Base-by-base conservation (phyloP, 2,329 filamentous ascomycete species). In the Aspergillus sp. region DNA sequence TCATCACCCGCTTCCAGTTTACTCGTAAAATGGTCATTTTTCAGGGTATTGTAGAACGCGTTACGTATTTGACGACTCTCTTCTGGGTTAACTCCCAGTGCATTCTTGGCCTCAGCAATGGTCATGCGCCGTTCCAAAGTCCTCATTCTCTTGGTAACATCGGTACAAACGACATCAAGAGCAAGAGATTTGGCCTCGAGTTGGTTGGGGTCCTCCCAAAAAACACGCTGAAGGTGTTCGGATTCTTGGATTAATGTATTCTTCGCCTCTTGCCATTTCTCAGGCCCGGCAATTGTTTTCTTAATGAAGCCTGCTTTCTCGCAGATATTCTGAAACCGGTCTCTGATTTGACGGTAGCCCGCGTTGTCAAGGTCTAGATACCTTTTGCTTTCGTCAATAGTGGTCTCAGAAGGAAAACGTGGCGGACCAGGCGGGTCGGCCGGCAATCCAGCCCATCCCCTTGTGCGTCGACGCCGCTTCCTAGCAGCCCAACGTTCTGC, bases 331-430 rank as follows among this genome's bases (percentile, higher is more conserved):
- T 88, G 83, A 63, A 92, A 95, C 27, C 83, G 82, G 49, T 86
- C 80, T 30, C 90, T 83, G 15, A 91, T 73, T 58, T 84, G 75
- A 33, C 80, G 81, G 70, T 95, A 95, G 42, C 83, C 76, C 1
- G 79, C 73, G 49, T 82, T 83, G 66, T 89, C 84, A 34, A 96
- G 78, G 39, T 77, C 79, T 27, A 96, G 78, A 58, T 87, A 88
- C 12, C 81, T 80, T 68, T 91, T 90, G 68, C 88, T 88, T 73
- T 93, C 89, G 63, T 90, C 88, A 58, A 95, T 83, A 0, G 90
- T 93, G 12, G 89, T 93, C 72, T 95, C 90, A 0, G 90, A 93
- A 1, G 89, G 89, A 62, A 91, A 95, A 20, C 90, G 85, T 13
- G 88, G 86, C 19, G 87, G 84, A 4, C 86, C 85, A 1, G 86